Evolutionary conservation across 2,329 filamentous ascomycete genomes (phyloP), one percentile per base, ranked within the genome.

Genomic region (Fusarium phyllophilum): DNA sequence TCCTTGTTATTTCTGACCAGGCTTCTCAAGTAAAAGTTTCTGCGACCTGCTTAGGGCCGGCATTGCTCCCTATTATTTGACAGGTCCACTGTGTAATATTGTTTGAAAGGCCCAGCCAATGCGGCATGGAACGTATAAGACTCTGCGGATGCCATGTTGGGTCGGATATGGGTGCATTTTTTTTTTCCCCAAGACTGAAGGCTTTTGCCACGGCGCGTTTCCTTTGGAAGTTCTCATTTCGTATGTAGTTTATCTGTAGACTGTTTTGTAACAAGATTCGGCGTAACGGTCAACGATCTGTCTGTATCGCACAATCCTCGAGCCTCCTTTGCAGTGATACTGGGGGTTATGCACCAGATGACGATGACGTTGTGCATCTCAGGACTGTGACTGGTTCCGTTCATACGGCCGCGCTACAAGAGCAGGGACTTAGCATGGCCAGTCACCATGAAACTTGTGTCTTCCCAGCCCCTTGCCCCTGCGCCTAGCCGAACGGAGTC

Each of bases 201-300:
- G 73, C 69, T 70, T 73, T 71, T 73, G 75, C 63, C 66, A 59
- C 57, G 70, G 63, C 70, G 72, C 69, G 67, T 75, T 76, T 75
- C 58, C 69, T 72, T 74, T 68, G 77, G 76, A 72, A 72, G 77
- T 77, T 75, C 68, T 70, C 58, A 66, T 76, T 75, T 77, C 76
- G 70, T 68, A 76, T 68, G 71, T 78, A 78, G 77, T 77, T 78
- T 78, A 36, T 52, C 49, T 52, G 49, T 52, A 78, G 77, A 78
- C 66, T 75, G 64, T 75, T 78, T 75, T 60, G 69, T 77, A 78
- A 76, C 74, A 70, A 60, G 59, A 68, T 74, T 72, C 60, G 68
- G 72, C 72, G 72, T 51, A 72, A 75, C 72, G 52, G 72, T 72
- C 68, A 68, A 68, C 54, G 56, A 68, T 70, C 44, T 71, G 68